These are phyloP conservation scores for Dorcoceras hygrometricum DNA, from an alignment of 257 asterid genomes.

Conservation along the genomic window DNA sequence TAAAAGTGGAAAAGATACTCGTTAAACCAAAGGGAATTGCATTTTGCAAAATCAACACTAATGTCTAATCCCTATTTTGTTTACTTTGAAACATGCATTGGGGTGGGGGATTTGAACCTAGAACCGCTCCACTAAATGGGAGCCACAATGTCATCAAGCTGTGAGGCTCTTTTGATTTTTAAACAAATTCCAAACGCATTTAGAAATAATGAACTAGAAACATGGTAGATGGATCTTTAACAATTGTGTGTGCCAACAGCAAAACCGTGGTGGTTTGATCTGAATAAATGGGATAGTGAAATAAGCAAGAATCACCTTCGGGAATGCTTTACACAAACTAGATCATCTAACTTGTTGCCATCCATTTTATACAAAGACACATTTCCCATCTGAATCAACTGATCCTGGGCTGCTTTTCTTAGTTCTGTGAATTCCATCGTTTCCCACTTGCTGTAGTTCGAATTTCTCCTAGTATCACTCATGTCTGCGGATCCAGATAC, in stretches of 20 bases:
- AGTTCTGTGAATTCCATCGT: conserved; percentile 52
- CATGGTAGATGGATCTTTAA: neutral
- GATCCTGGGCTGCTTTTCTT: conserved; percentile 63
- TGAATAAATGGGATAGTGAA: neutral
- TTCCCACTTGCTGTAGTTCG: conserved; percentile 93
- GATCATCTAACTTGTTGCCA: conserved; percentile 92
- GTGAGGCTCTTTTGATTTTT: too few relatives aligned
- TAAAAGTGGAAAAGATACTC: neutral
- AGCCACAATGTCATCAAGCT: too few relatives aligned
- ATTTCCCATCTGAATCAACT: conserved; percentile 68
- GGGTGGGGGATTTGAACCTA: too few relatives aligned
- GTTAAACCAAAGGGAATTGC: neutral
- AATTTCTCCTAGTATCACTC: conserved; percentile 63
- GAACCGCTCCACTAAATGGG: too few relatives aligned
- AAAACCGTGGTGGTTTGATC: too few relatives aligned
- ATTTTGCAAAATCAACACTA: neutral
- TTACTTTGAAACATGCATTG: too few relatives aligned
- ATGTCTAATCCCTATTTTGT: too few relatives aligned
- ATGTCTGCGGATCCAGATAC: conserved; percentile 71
- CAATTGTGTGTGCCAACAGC: neutral
- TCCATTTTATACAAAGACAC: conserved; percentile 92
- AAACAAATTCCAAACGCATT: neutral
- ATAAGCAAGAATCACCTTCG: neutral
- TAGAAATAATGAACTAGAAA: neutral
- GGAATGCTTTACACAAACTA: conserved; percentile 78